Percentiles rank a stretch among this genome's conserved stretches.
Conservation (phyloP, 2,329 filamentous ascomycete species). For the Alternaria sp. region DNA sequence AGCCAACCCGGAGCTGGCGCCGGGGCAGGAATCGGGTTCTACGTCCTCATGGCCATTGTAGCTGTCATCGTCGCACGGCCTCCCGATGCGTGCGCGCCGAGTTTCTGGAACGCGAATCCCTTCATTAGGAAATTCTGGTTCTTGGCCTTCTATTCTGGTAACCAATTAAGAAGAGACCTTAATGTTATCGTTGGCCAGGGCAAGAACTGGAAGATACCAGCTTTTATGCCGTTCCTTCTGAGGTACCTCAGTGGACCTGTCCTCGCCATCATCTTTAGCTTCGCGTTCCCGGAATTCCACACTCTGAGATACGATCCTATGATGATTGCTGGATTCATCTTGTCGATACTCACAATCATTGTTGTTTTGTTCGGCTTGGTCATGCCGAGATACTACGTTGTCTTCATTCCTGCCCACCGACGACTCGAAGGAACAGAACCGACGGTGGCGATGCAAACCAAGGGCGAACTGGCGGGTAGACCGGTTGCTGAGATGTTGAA, state of each 20-base stretch:
- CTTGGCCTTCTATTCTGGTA: conserved; percentile 62
- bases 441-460: conserved; percentile 38
- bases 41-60: conserved; percentile 52
- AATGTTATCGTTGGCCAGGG: conserved; percentile 63
- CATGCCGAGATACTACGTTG: conserved; percentile 63
- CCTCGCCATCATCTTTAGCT: conserved; percentile 46
- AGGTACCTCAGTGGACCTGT: conserved; percentile 46
- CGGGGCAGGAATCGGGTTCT: conserved; percentile 63
- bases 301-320: conserved; percentile 43
- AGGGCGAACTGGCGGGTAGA: conserved; percentile 35
- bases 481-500: conserved; percentile 19
- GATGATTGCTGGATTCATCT: conserved; percentile 47
- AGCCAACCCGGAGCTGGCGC: conserved; percentile 56
- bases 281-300: conserved; percentile 47
- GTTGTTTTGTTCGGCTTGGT: conserved; percentile 60
- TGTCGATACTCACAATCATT: conserved; percentile 51
- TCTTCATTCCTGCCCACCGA: conserved; percentile 60
- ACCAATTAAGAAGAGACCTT: conserved; percentile 63
- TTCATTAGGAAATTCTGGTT: conserved; percentile 60
- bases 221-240: conserved; percentile 59
- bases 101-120: conserved; percentile 54
- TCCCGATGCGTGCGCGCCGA: conserved; percentile 53
- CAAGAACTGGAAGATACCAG: conserved; percentile 65
- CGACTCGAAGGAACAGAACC: conserved; percentile 56
- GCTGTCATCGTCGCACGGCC: conserved; percentile 55